Evolutionary conservation across 2,329 filamentous ascomycete genomes (phyloP).

Genomic region (Colletotrichum gigasporum): DNA sequence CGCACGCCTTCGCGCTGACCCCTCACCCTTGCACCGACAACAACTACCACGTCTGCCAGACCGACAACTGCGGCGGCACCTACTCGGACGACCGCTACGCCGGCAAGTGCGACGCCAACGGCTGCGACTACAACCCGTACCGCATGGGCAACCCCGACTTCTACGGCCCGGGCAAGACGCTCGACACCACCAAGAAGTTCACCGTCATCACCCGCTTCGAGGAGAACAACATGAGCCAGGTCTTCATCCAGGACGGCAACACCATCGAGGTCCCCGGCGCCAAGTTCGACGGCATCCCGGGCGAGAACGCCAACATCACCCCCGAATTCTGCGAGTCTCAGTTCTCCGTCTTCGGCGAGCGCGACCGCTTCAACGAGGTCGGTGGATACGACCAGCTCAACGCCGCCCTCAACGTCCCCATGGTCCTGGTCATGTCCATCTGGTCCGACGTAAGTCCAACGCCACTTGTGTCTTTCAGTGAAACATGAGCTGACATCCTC

Average conservation of each 20-base stretch:
- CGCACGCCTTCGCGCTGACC: conserved; percentile 37
- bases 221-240: conserved; percentile 27
- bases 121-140: conserved; percentile 74
- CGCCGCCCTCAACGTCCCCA: conserved; percentile 59
- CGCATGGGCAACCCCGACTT: conserved; percentile 67
- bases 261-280: conserved; percentile 32
- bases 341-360: conserved; percentile 63
- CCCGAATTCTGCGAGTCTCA: conserved; percentile 63
- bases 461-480: background rate
- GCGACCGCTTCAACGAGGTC: conserved; percentile 57
- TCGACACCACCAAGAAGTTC: conserved; percentile 66
- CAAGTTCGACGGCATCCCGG: conserved; percentile 52
- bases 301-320: conserved; percentile 67
- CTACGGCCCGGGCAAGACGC: conserved; percentile 65
- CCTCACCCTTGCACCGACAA: conserved; percentile 35
- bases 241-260: conserved; percentile 32
- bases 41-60: conserved; percentile 34
- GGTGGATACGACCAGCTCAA: conserved; percentile 66
- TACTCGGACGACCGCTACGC: conserved; percentile 60
- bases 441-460: conserved; percentile 61
- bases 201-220: conserved; percentile 71
- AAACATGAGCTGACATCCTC: background rate
- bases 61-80: conserved; percentile 54
- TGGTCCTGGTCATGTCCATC: conserved; percentile 70
- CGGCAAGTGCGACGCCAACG: conserved; percentile 71